Evolutionary conservation across 2,329 filamentous ascomycete species (phyloP).

Genomic region (Emergomyces orientalis): DNA sequence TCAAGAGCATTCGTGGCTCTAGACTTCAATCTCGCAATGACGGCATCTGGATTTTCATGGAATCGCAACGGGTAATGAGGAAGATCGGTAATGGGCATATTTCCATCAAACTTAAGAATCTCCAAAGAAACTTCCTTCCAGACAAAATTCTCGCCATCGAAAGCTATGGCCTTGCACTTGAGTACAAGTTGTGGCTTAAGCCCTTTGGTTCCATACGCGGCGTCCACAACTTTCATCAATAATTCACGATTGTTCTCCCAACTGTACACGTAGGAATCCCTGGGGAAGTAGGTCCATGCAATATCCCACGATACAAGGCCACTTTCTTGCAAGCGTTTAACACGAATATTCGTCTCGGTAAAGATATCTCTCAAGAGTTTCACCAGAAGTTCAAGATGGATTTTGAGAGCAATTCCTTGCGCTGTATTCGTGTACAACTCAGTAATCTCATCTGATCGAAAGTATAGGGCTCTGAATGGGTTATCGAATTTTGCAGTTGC

Average conservation of each 20-base stretch:
- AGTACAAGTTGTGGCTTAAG: not conserved
- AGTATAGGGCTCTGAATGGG: conserved; percentile 2
- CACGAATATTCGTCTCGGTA: conserved; percentile 28
- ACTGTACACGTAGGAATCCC: conserved; percentile 32
- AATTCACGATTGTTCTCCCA: conserved; percentile 32
- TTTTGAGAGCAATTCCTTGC: conserved; percentile 20
- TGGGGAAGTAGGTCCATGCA: conserved; percentile 41
- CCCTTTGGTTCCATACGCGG: conserved; percentile 9
- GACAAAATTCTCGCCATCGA: conserved; percentile 24
- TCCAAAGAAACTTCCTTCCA: conserved; percentile 30
- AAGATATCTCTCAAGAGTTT: conserved; percentile 39
- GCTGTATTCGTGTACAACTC: not conserved
- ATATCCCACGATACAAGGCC: conserved; percentile 36
- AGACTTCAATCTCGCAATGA: conserved; percentile 24
- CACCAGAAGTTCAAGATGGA: conserved; percentile 36
- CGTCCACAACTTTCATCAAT: conserved; percentile 31
- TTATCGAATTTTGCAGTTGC: conserved; percentile 1
- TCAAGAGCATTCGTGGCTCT: conserved; percentile 37
- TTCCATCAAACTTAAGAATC: conserved; percentile 32
- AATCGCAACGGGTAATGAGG: conserved; percentile 31
- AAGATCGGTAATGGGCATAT: conserved; percentile 36
- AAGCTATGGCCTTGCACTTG: conserved; percentile 1
- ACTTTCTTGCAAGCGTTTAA: conserved; percentile 29
- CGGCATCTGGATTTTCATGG: conserved; percentile 23
- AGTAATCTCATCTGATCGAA: conserved; percentile 5